Base-by-base conservation (phyloP, 768 basidiomycete genomes). In the Panaeolus papilionaceus region DNA sequence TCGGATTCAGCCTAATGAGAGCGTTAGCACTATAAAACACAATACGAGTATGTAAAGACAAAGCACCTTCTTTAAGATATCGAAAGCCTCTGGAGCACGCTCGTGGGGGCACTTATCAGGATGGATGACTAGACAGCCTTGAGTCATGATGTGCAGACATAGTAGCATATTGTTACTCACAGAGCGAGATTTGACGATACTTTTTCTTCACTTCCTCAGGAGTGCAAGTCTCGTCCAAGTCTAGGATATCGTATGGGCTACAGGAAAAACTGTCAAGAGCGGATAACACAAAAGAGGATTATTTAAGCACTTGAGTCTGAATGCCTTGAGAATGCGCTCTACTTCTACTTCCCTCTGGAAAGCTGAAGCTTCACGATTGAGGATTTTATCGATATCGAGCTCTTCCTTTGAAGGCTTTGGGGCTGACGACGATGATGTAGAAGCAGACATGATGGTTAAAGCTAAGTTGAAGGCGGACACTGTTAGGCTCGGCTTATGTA, bases 91-190 rank as follows among this genome's bases (percentile, higher is more conserved):
- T 73, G 94, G 91, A 63, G 94, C 93, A 73, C 89, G 88, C 37
- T 87, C 84, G 80, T 98, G 94, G 76, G 93, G 83, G 73, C 92
- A 92, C 85, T 99, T 99, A 84, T 99, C 98, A 69, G 98, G 98
- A 85, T 99, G 98, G 75, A 99, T 98, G 79, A 98, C 94, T 95
- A 12, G 23, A 49, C 9, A 23, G 76, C 39, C 68, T 26, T 69
- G 62, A 44, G 63, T 63, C 11, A 69, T 63, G 65, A 18, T 64
- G 64, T 54, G 64, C 62, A 62, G 18, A 61, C 11, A 47, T 44
- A 63, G 33, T 40, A 63, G 64, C 37, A 61, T 40, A 45, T 45
- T 62, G 62, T 3, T 68, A 81, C 90, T 79, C 79, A 95, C 94
- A 92, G 51, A 95, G 84, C 71, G 94, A 95, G 74, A 95, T 78